A percentile compares a stretch with the other conserved stretches of the same genome.
Evolutionary conservation across 805 yeast genomes (phyloP).

Genomic region (Candida boidinii): DNA sequence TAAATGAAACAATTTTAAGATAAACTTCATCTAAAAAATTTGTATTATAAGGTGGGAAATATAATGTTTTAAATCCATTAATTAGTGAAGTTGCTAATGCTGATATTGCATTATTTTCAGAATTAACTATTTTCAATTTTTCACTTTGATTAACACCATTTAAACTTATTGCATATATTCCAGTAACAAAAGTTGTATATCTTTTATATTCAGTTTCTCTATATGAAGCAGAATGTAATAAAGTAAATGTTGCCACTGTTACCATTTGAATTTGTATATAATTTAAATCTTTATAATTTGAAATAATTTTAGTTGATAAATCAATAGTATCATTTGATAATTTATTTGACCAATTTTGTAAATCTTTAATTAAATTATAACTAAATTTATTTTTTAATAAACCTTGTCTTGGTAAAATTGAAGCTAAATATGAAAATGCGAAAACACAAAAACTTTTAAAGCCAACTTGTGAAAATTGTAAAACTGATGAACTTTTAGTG

Average conservation of each 20-base stretch:
- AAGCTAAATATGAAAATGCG: constrained; percentile 3
- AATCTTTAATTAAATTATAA: neutral
- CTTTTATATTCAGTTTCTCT: constrained; percentile 5
- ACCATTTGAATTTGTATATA: constrained; percentile 9
- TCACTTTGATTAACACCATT: constrained; percentile 5
- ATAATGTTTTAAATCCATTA: constrained; percentile 9
- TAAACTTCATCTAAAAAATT: constrained; percentile 8
- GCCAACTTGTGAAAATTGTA: constrained; percentile 5
- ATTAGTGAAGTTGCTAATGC: constrained; percentile 9
- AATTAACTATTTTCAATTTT: neutral
- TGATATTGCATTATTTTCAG: constrained; percentile 4
- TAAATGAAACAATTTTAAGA: constrained; percentile 5
- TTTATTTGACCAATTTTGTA: constrained; percentile 1
- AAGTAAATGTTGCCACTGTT: constrained; percentile 5
- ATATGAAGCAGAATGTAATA: constrained; percentile 8
- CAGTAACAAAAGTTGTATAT: constrained; percentile 8
- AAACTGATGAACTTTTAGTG: constrained; percentile 1
- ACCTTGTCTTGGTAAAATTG: constrained; percentile 3
- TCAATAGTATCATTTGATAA: constrained; percentile 5
- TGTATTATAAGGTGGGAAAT: constrained; percentile 10
- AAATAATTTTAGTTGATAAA: constrained; percentile 4
- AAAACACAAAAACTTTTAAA: constrained; percentile 6
- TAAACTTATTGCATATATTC: constrained; percentile 13
- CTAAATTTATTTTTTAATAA: constrained; percentile 1
- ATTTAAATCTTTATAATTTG: constrained; percentile 4